Base-by-base conservation (phyloP, 2,329 filamentous ascomycete species). In the Curvularia sp. region DNA sequence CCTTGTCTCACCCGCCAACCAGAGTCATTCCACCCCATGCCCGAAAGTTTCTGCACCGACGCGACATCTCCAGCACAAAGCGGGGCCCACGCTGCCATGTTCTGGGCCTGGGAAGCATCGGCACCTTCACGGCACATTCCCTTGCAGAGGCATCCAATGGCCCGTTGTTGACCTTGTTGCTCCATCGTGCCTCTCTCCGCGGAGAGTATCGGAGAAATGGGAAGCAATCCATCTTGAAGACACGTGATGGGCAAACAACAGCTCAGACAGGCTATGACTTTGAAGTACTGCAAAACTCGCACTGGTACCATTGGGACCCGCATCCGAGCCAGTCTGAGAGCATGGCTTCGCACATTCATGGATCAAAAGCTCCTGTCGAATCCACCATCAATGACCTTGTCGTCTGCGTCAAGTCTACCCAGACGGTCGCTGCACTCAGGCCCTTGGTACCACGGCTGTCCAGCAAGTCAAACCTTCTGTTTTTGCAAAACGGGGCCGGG, bases 401-500 rank as follows among this genome's bases (percentile, higher is more conserved):
- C 4, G n/a, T 30, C n/a, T 12, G 25, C n/a, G 25, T 30, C 23
- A 46, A 30, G 25, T 46, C 25, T 19, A 30, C 8, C 15, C 42
- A 46, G 42, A 30, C 42, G 3, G 27, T 13, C 3, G 10, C 10
- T 23, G 43, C 28, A 19, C 18, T 21, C 8, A 52, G 8, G 10
- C 55, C 59, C 34, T 53, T 64, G 19, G 34, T 55, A 25, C 27
- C 28, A 15, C 41, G 39, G 4, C 30, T 51, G 19, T 53, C 27
- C 9, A 30, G 32, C n/a, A n/a, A 25, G 1, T 45, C 34, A 5
- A 58, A 53, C 7, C 5, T 58, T 12, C 13, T 51, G n/a, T 55
- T 60, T 27, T 38, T 55, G 23, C 46, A 58, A 25, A 53, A 58
- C 39, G 45, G 43, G 3, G 38, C 49, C 12, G 54, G 54, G 6